Conservation (phyloP, 768 basidiomycete genomes). For the Agrocybe chaxingu region DNA sequence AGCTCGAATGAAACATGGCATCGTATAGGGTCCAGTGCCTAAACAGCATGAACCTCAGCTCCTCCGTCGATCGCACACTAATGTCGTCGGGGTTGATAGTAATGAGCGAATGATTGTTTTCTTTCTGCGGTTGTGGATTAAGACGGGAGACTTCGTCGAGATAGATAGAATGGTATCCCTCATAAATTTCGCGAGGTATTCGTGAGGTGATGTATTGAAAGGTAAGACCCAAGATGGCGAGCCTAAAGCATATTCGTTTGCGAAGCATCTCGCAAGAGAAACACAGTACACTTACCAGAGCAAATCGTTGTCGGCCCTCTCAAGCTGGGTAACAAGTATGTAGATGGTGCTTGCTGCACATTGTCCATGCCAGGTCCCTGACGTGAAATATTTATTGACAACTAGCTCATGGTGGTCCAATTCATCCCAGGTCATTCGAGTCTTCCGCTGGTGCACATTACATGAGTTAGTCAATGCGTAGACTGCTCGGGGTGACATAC, state of each 20-base stretch:
- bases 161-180: constrained; percentile 75
- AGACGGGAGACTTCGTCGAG: constrained; percentile 91
- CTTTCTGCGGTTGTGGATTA: constrained; percentile 58
- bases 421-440: constrained; percentile 68
- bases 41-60: constrained; percentile 91
- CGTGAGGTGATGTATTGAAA: constrained; percentile 87
- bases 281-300: constrained; percentile 63
- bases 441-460: constrained; percentile 34
- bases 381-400: constrained; percentile 78
- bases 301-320: constrained; percentile 90
- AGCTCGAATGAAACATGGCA: constrained; percentile 96
- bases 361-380: constrained; percentile 86
- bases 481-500: constrained; percentile 21
- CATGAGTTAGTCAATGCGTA: constrained; percentile 1
- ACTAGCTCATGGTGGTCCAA: constrained; percentile 58
- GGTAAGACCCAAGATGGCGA: constrained; percentile 91
- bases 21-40: constrained; percentile 99
- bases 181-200: constrained; percentile 85
- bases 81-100: constrained; percentile 79
- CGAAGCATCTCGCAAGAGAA: background rate
- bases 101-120: constrained; percentile 31
- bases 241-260: constrained; percentile 42
- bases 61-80: constrained; percentile 79
- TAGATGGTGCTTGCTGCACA: constrained; percentile 89
- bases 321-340: constrained; percentile 84